Evolutionary conservation across 805 yeast species (phyloP).

Genomic region (Saturnispora besseyi): DNA sequence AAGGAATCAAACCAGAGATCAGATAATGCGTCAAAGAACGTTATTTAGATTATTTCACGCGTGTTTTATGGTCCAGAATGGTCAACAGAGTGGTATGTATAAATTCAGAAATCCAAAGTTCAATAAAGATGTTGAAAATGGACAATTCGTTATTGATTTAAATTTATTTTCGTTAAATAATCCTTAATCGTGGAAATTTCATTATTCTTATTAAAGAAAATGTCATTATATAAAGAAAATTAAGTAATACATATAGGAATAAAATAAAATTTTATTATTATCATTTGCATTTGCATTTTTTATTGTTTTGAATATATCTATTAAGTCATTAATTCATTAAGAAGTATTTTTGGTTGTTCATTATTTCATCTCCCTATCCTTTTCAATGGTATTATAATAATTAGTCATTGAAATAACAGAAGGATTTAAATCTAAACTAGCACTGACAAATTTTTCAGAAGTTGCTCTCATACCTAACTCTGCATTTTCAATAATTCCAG

Average conservation of each 20-base stretch:
- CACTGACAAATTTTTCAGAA: constrained; percentile 25
- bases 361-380: constrained; percentile 1
- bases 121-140: constrained; percentile 29
- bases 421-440: constrained; percentile 24
- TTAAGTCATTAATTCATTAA: constrained; percentile 1
- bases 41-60: constrained; percentile 38
- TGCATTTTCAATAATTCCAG: constrained; percentile 14
- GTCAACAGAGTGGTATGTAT: constrained; percentile 31
- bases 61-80: constrained; percentile 22
- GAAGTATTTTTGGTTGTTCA: background rate
- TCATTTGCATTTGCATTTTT: background rate
- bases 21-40: constrained; percentile 31
- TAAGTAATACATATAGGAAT: background rate
- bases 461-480: constrained; percentile 23
- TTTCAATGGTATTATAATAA: constrained; percentile 12
- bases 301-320: background rate
- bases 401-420: constrained; percentile 16
- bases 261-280: background rate
- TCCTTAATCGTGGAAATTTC: too few relatives aligned
- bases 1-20: constrained; percentile 26
- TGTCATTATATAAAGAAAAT: background rate
- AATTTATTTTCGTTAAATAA: background rate
- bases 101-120: constrained; percentile 36
- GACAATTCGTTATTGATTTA: constrained; percentile 11
- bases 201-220: too few relatives aligned